phyloP scores from a whole-genome alignment of 2,329 filamentous ascomycete genomes.

The Venturia aucupariae region DNA sequence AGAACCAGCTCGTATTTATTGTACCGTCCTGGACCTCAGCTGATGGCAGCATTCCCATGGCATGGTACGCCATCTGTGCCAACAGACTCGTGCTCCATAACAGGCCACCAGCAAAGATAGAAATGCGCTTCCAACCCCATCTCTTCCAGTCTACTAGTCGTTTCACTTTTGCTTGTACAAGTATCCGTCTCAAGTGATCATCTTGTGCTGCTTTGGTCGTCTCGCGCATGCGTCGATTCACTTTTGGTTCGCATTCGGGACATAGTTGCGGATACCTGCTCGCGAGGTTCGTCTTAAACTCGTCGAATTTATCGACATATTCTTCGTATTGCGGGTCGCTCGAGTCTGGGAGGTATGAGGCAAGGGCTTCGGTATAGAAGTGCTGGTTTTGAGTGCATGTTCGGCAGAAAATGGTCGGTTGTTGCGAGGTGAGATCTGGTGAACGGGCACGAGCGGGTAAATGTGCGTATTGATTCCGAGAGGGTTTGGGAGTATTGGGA shows the following conservation, averaged over 20 bases:
- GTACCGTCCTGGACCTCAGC: constrained; percentile 19
- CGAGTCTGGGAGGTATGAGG: constrained; percentile 64
- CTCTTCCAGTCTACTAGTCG: constrained; percentile 54
- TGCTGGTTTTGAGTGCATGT: constrained; percentile 85
- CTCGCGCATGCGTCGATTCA: constrained; percentile 58
- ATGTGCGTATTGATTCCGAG: constrained; percentile 33
- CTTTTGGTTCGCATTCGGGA: constrained; percentile 64
- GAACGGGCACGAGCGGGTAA: constrained; percentile 33
- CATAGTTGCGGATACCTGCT: constrained; percentile 84
- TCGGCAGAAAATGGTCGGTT: constrained; percentile 50
- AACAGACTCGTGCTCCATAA: constrained; percentile 32
- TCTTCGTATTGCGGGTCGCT: constrained; percentile 59
- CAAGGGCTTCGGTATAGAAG: constrained; percentile 63
- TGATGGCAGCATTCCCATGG: constrained; percentile 21
- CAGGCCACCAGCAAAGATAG: constrained; percentile 34
- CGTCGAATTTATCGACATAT: constrained; percentile 59
- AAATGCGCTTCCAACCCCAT: constrained; percentile 31
- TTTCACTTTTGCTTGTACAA: background rate
- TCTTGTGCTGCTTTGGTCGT: constrained; percentile 75
- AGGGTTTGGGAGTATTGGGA: constrained; percentile 39
- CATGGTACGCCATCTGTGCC: constrained; percentile 29
- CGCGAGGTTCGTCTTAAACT: constrained; percentile 65
- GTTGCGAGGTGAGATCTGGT: constrained; percentile 21
- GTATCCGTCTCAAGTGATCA: constrained; percentile 58
- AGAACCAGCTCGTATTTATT: background rate